Evolutionary conservation across 73 alveolate species (phyloP).

Genomic region (Durusdinium trenchii): DNA sequence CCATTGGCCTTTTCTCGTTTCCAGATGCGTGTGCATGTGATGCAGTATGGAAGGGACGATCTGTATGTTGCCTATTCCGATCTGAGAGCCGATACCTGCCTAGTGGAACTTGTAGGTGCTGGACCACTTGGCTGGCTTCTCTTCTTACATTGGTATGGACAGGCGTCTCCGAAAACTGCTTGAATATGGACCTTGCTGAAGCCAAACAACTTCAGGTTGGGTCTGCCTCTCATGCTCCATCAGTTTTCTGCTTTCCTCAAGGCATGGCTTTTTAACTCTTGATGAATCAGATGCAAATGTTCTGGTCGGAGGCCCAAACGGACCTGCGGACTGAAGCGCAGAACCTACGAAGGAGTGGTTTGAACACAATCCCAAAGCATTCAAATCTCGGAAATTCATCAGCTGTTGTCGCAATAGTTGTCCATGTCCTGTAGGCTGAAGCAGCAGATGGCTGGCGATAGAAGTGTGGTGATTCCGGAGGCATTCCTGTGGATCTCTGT

Average conservation of each 20-base stretch:
- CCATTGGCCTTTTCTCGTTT: too few species aligned
- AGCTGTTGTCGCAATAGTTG: too few species aligned
- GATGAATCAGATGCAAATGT: neutral
- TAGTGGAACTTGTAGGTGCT: conserved; percentile 84
- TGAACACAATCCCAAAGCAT: too few species aligned
- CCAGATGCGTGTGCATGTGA: too few species aligned
- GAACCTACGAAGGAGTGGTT: conserved; percentile 63
- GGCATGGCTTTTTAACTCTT: neutral
- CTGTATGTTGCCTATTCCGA: too few species aligned
- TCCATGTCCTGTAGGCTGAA: too few species aligned
- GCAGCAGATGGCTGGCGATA: conserved; percentile 33
- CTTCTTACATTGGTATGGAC: conserved; percentile 61
- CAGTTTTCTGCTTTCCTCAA: conserved; percentile 79
- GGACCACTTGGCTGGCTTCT: conserved; percentile 68
- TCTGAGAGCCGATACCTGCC: too few species aligned
- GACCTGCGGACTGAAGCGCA: conserved; percentile 75
- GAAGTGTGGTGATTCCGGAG: conserved; percentile 67
- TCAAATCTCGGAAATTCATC: too few species aligned
- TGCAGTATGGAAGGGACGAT: too few species aligned
- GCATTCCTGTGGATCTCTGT: neutral
- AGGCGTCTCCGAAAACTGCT: neutral
- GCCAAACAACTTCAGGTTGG: conserved; percentile 5
- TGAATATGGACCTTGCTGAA: neutral
- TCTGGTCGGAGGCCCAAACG: conserved; percentile 50
- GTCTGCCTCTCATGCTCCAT: conserved; percentile 81